Evolutionary conservation across 805 yeast genomes (phyloP).

Genomic region (Wickerhamomyces subpelliculosus): DNA sequence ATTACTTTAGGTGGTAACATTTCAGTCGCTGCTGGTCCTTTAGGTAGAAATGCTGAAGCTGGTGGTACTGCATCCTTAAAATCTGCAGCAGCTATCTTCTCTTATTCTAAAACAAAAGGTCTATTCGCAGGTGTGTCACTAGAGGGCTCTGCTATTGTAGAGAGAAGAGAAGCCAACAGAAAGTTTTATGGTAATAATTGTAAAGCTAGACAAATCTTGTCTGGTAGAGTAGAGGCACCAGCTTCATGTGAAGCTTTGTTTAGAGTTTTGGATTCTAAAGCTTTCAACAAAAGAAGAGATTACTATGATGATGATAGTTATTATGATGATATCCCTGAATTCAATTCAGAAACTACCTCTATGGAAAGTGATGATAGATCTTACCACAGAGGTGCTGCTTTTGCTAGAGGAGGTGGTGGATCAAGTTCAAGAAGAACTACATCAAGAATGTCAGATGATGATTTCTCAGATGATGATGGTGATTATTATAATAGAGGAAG

Average conservation of each 20-base stretch:
- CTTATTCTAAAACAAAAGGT: conserved; percentile 95
- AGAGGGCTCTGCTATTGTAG: conserved; percentile 95
- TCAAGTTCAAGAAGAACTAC: conserved; percentile 9
- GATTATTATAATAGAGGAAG: conserved; percentile 31
- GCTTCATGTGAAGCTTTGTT: conserved; percentile 83
- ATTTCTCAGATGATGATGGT: conserved; percentile 31
- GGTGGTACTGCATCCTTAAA: conserved; percentile 90
- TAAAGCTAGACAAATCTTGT: conserved; percentile 78
- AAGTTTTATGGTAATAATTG: conserved; percentile 87
- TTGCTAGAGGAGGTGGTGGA: conserved; percentile 18
- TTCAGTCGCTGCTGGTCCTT: conserved; percentile 94
- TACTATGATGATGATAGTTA: conserved; percentile 52
- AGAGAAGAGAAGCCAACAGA: conserved; percentile 94
- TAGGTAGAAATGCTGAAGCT: conserved; percentile 96
- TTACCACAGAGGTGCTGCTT: conserved; percentile 12
- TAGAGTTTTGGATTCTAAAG: conserved; percentile 80
- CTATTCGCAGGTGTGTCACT: conserved; percentile 95
- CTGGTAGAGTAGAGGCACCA: conserved; percentile 89
- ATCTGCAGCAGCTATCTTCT: conserved; percentile 82
- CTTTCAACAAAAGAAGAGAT: conserved; percentile 56
- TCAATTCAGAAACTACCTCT: conserved; percentile 16
- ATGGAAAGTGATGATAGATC: conserved; percentile 29
- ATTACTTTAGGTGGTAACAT: conserved; percentile 92
- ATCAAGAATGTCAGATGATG: conserved; percentile 23
- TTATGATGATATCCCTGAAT: conserved; percentile 54